Evolutionary conservation across 257 asterid genomes (phyloP).

Genomic region (Schizonepeta tenuifolia): DNA sequence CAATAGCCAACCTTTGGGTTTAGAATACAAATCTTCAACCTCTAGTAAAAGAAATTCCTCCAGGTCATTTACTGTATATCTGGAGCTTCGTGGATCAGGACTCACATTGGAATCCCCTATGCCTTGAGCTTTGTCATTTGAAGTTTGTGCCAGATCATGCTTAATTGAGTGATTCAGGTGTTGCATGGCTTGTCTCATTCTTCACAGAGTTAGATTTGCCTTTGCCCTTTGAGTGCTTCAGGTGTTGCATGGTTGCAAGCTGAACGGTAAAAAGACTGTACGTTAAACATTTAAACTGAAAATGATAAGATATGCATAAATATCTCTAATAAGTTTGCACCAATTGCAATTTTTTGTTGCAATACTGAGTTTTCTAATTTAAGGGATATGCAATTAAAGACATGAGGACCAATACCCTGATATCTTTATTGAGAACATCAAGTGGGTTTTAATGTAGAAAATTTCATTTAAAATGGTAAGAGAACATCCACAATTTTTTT

Average conservation of each 20-base stretch:
- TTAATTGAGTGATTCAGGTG: constrained; percentile 8
- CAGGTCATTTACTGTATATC: constrained; percentile 18
- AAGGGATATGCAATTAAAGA: background rate
- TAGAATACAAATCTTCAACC: constrained; percentile 24
- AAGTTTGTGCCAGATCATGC: background rate
- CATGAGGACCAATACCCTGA: background rate
- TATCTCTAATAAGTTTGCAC: background rate
- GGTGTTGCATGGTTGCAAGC: constrained; percentile 30
- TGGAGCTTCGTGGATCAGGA: background rate
- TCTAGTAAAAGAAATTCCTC: constrained; percentile 16
- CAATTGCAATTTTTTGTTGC: background rate
- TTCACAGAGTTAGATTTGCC: constrained; percentile 30
- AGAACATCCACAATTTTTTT: background rate
- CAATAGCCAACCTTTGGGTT: constrained; percentile 26
- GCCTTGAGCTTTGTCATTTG: background rate
- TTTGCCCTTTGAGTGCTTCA: constrained; percentile 35
- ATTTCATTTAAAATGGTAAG: background rate
- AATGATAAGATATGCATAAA: background rate
- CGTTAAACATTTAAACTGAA: background rate
- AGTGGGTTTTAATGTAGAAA: background rate
- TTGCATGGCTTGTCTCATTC: constrained; percentile 16
- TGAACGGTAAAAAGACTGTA: constrained; percentile 2
- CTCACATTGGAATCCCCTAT: constrained; percentile 2
- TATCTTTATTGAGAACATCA: background rate
- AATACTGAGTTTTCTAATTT: background rate